These are phyloP conservation scores for Populus tremula DNA, from an alignment of 345 rosid genomes.

Conservation along the genomic window DNA sequence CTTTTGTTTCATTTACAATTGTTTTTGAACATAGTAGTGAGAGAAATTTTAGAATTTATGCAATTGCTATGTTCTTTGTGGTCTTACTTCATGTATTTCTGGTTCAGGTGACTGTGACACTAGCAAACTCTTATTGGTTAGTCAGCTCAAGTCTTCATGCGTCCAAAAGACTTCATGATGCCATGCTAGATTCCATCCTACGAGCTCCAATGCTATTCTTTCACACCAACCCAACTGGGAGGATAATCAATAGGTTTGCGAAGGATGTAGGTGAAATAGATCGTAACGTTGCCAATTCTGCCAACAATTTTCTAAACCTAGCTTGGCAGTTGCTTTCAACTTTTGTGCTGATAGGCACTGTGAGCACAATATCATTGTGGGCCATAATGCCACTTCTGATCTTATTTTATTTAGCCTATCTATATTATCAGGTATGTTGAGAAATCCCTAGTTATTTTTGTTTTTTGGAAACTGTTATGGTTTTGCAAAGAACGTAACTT, in stretches of 20 bases:
- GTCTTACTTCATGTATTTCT: slow-evolving; percentile 5
- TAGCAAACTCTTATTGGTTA: slow-evolving; percentile 85
- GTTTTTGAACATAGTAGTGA: background rate
- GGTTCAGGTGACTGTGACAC: slow-evolving; percentile 75
- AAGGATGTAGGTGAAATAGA: slow-evolving; percentile 97
- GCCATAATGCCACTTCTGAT: slow-evolving; percentile 95
- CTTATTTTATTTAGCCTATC: slow-evolving; percentile 81
- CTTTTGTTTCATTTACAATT: background rate
- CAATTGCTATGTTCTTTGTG: background rate
- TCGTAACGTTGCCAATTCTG: slow-evolving; percentile 61
- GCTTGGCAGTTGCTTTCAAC: slow-evolving; percentile 90
- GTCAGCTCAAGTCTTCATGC: slow-evolving; percentile 80
- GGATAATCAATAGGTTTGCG: slow-evolving; percentile 94
- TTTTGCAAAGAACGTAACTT: background rate
- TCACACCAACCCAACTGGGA: slow-evolving; percentile 91
- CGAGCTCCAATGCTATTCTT: slow-evolving; percentile 97
- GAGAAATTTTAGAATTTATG: background rate
- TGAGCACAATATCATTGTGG: slow-evolving; percentile 98
- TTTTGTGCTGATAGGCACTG: slow-evolving; percentile 81
- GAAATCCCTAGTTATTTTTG: background rate
- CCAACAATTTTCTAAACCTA: slow-evolving; percentile 76
- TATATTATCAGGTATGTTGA: slow-evolving; percentile 72
- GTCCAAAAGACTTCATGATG: slow-evolving; percentile 84
- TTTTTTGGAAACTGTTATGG: background rate
- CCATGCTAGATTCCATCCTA: slow-evolving; percentile 81